Evolutionary conservation across 2,329 filamentous ascomycete genomes (phyloP), one percentile per base, ranked within the genome.

Genomic region (Mycosphaerelloides madeirae): DNA sequence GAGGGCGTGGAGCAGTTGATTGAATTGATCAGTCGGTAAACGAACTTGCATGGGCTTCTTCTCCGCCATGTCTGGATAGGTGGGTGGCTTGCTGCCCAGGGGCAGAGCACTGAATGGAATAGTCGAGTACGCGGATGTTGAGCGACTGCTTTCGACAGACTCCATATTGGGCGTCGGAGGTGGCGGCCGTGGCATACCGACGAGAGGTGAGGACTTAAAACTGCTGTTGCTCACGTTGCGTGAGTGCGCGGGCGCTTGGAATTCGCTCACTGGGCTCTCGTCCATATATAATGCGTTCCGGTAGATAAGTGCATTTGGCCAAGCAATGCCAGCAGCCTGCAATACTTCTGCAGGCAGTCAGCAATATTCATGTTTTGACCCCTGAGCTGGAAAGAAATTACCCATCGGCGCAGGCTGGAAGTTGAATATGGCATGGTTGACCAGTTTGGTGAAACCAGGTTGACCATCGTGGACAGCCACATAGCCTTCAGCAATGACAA

Each of bases 361-460:
- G 45, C 15, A 1, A 37, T 4, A 14, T 20, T 34, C 11, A 16
- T 29, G 16, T 5, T 7, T 6, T 4, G 13, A 6, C 12, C 8
- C 6, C 15, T 4, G 25, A 9, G 22, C 22, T 25, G 9, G 9
- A 25, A 25, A 22, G 16, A 28, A 66, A 74, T 54, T 69, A 91
- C 87, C 76, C 43, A 85, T 68, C 1, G 88, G 87, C 28, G 85
- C 88, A 70, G 93, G 86, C 59, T 93, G 86, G 57, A 94, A 95
- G 1, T 87, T 83, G 65, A 95, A 93, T 12, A 78, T 78, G 18
- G 89, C 78, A 34, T 88, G 66, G 57, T 90, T 87, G 59, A 83
- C 85, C 50, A 85, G 70, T 31, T 80, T 72, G 56, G 87, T 81
- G 52, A 85, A 79, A 7, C 59, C 53, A 1, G 55, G 18, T 6